Evolutionary conservation across 2,329 filamentous ascomycete species (phyloP).

Genomic region (Bipolaris bicolor): DNA sequence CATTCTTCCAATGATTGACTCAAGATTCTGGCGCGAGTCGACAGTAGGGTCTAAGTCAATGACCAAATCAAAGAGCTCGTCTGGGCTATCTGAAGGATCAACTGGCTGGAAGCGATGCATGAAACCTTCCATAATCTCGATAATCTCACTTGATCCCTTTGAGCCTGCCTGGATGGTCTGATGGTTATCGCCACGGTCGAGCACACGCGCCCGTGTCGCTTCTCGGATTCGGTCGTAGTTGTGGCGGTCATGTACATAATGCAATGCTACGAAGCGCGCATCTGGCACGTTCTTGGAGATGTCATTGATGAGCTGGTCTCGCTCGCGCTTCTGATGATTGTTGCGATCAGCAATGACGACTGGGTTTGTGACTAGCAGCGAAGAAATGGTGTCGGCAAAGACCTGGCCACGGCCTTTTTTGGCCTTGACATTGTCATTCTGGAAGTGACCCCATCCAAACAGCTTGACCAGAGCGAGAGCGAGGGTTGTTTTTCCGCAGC

Average conservation of each 20-base stretch:
- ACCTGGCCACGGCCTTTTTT: conserved; percentile 74
- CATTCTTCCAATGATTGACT: conserved; percentile 74
- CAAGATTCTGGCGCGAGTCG: conserved; percentile 84
- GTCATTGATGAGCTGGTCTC: conserved; percentile 85
- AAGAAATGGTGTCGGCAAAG: conserved; percentile 75
- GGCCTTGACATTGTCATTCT: conserved; percentile 94
- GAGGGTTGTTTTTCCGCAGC: conserved; percentile 95
- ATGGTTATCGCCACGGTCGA: conserved; percentile 91
- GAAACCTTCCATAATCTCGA: conserved; percentile 95
- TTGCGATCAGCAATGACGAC: conserved; percentile 93
- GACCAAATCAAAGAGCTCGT: conserved; percentile 79
- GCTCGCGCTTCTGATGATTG: conserved; percentile 87
- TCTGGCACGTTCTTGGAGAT: conserved; percentile 66
- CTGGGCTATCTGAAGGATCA: conserved; percentile 70
- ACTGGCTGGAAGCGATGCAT: conserved; percentile 82
- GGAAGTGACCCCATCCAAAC: conserved; percentile 90
- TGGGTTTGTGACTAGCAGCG: conserved; percentile 66
- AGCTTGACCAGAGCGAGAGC: conserved; percentile 80
- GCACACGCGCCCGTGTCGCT: conserved; percentile 77
- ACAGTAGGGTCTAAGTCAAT: conserved; percentile 82
- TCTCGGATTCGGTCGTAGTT: conserved; percentile 74
- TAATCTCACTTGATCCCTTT: conserved; percentile 73
- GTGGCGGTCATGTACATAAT: conserved; percentile 78
- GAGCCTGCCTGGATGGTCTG: conserved; percentile 92
- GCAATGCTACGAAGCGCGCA: conserved; percentile 79